These are phyloP conservation scores for Cladosporium colombiae DNA, from an alignment of 2,329 filamentous ascomycete genomes.

Conservation along the genomic window DNA sequence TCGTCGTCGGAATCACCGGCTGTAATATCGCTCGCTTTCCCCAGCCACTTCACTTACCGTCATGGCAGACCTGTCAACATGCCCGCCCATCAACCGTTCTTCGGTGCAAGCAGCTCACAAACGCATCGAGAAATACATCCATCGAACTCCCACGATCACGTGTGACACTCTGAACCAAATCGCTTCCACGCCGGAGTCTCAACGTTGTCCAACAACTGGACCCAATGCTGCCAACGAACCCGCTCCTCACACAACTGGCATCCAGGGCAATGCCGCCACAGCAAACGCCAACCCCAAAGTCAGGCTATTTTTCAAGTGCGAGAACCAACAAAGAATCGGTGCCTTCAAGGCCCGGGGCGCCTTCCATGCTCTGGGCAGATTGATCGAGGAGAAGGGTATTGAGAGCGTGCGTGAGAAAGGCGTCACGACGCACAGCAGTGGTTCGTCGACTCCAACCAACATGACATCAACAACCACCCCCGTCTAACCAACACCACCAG, in stretches of 20 bases:
- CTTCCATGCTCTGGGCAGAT: conserved; percentile 74
- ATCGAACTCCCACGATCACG: conserved; percentile 81
- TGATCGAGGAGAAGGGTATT: conserved; percentile 62
- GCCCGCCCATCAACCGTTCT: conserved; percentile 67
- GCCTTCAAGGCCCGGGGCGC: conserved; percentile 92
- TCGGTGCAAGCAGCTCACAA: conserved; percentile 72
- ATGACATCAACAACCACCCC: conserved; percentile 16
- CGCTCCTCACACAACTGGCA: conserved; percentile 11
- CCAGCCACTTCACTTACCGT: not conserved
- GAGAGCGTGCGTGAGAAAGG: conserved; percentile 61
- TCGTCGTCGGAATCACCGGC: too few relatives aligned
- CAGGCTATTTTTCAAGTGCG: conserved; percentile 86
- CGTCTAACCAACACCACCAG: conserved; percentile 45
- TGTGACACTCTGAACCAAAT: conserved; percentile 72
- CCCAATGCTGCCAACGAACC: conserved; percentile 15
- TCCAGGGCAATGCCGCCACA: conserved; percentile 3
- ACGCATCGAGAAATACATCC: conserved; percentile 73
- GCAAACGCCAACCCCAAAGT: conserved; percentile 62
- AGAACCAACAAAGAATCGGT: conserved; percentile 84
- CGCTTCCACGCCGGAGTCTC: conserved; percentile 68
- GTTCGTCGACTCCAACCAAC: conserved; percentile 46
- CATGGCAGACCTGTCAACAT: conserved; percentile 49
- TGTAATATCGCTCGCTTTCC: not conserved
- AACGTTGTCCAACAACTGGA: conserved; percentile 17
- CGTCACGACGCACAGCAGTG: conserved; percentile 84